Percentiles rank a stretch among this genome's conserved stretches.
Evolutionary conservation across 306 rosid genomes (phyloP).

Genomic region (Lablab purpureus): DNA sequence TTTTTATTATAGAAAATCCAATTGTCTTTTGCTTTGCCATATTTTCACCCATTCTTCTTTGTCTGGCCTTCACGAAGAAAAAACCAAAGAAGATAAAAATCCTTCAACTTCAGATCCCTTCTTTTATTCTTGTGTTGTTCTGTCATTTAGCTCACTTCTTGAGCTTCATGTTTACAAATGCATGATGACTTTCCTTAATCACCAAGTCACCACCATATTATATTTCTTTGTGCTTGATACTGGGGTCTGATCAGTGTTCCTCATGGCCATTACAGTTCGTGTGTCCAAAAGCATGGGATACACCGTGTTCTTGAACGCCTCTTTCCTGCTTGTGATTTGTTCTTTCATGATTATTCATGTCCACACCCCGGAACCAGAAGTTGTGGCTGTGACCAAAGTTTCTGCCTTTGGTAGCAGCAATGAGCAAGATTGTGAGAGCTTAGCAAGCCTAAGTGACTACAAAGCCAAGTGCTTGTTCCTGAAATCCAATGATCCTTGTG

Average conservation of each 20-base stretch:
- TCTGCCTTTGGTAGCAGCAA: not conserved
- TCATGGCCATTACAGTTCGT: constrained; percentile 28
- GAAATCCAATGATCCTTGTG: constrained; percentile 51
- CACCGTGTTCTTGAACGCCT: constrained; percentile 57
- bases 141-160: not conserved
- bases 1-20: not conserved
- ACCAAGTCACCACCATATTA: constrained; percentile 34
- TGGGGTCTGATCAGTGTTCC: not conserved
- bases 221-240: not conserved
- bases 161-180: constrained; percentile 15
- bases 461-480: constrained; percentile 52
- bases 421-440: constrained; percentile 46
- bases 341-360: constrained; percentile 43
- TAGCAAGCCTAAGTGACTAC: constrained; percentile 42
- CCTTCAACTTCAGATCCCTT: not conserved
- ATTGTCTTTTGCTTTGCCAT: not conserved
- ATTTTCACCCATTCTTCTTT: not conserved
- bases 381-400: constrained; percentile 12
- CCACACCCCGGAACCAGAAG: constrained; percentile 50
- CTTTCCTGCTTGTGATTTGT: constrained; percentile 48
- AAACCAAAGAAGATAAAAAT: not conserved
- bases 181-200: constrained; percentile 34
- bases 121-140: not conserved
- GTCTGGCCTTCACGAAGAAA: constrained; percentile 9
- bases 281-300: constrained; percentile 37